These are phyloP conservation scores for Blastomyces parvus DNA, from an alignment of 2,329 filamentous ascomycete species.

Conservation along the genomic window DNA sequence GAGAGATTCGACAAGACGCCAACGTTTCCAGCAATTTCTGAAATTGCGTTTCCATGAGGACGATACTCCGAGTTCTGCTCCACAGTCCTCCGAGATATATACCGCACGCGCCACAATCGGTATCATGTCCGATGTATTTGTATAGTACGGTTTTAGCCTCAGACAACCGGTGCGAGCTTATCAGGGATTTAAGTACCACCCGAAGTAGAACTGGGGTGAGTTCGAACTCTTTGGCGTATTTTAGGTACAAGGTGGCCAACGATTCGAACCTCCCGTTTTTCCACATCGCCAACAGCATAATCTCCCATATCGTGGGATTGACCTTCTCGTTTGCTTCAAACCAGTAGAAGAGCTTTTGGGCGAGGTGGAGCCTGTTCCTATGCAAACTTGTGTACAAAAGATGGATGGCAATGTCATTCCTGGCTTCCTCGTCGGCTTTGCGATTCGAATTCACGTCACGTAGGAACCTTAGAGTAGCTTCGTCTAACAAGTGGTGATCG, in stretches of 20 bases:
- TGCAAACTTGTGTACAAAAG: slow-evolving; percentile 31
- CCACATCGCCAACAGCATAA: slow-evolving; percentile 28
- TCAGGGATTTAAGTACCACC: slow-evolving; percentile 28
- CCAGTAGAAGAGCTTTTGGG: slow-evolving; percentile 29
- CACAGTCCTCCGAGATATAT: slow-evolving; percentile 31
- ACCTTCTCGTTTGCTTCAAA: slow-evolving; percentile 27
- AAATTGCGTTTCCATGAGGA: slow-evolving; percentile 28
- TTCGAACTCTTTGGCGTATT: slow-evolving; percentile 21
- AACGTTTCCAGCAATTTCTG: slow-evolving; percentile 24
- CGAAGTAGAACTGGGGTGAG: slow-evolving; percentile 27
- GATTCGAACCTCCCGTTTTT: slow-evolving; percentile 31
- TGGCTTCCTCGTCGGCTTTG: not conserved
- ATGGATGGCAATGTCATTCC: slow-evolving; percentile 19
- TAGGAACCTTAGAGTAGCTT: not conserved
- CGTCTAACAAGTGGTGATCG: slow-evolving; percentile 1
- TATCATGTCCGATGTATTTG: slow-evolving; percentile 25
- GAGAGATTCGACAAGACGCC: slow-evolving; percentile 22
- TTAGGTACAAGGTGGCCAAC: slow-evolving; percentile 26
- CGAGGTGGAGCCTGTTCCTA: slow-evolving; percentile 31
- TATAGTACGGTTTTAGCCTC: slow-evolving; percentile 31
- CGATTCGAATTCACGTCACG: not conserved
- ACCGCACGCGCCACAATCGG: slow-evolving; percentile 28
- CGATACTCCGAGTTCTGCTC: slow-evolving; percentile 32
- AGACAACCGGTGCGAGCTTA: slow-evolving; percentile 31
- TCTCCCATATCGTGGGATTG: slow-evolving; percentile 29